Evolutionary conservation across 208 protist species (phyloP), one percentile per base, ranked within the genome.

Genomic region (Entamoeba moshkovskii): DNA sequence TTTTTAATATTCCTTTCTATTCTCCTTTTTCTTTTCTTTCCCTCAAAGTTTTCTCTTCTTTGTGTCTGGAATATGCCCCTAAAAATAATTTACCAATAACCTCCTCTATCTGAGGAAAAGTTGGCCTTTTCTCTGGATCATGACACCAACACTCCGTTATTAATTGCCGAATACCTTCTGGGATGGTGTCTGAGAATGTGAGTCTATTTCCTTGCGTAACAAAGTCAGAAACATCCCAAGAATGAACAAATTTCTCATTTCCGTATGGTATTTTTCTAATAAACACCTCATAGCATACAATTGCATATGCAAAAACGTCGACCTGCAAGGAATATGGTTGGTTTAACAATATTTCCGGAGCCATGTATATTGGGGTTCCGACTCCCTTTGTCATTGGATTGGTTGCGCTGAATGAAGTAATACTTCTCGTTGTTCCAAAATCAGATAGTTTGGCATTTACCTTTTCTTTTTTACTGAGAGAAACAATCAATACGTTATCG

Each of bases 251-350:
- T 16, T 52, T 52, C 13, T 25, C 29, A 93, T 93, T 93, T 93
- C 52, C 38, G 22, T 52, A 91, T 94, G 93, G 93, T 73, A 93
- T 22, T 91, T 66, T 46, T 93, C 45, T 85, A 95, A 91, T 22
- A 95, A 96, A 93, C 8, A 96, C 52, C 46, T 96, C 96, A 0
- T 66, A 94, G 47, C 96, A 91, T 0, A 97, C 95, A 15, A 97
- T 94, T 29, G 94, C 96, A 95, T 95, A 97, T 1, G 94, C 94
- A 49, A 95, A 97, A 3, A 97, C 95, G 95, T 97, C 96, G 4
- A 94, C 95, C 1, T 94, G 94, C 16, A 95, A 46, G 45, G 93
- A 93, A 93, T 96, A 96, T 22, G 93, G 52, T 92, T 92, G 6
- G 1, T 93, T 94, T 45, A 85, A 42, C 59, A 96, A 45, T 47